Evolutionary conservation across 192 early-diverging fungal genomes (phyloP).

Genomic region (Endogone sp.): DNA sequence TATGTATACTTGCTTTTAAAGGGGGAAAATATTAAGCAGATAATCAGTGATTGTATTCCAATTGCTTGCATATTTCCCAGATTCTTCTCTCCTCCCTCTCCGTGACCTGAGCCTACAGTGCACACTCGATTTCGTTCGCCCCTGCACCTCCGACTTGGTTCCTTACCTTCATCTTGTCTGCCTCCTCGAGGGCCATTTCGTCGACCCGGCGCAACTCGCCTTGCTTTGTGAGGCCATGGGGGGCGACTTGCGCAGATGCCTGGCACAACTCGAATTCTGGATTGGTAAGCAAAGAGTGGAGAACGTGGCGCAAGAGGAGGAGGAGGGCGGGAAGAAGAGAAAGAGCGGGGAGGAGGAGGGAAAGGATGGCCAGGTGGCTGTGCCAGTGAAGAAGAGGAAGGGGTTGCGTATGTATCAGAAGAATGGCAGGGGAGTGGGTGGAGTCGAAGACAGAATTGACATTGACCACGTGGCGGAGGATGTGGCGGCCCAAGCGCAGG

Average conservation of each 20-base stretch:
- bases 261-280: not conserved
- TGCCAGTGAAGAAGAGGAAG: not conserved
- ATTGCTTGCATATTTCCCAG: too few relatives aligned
- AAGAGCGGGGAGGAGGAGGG: not conserved
- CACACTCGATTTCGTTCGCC: not conserved
- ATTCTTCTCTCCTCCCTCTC: not conserved
- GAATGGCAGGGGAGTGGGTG: not conserved
- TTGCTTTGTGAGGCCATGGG: not conserved
- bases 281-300: not conserved
- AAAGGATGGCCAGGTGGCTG: not conserved
- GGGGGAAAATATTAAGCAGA: too few relatives aligned
- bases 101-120: not conserved
- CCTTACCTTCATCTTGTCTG: not conserved
- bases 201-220: not conserved
- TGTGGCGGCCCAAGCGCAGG: not conserved
- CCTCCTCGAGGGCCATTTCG: not conserved
- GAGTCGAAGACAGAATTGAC: not conserved
- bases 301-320: not conserved
- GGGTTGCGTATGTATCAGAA: not conserved
- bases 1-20: constrained; percentile 22
- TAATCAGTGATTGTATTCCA: too few relatives aligned
- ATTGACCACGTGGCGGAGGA: not conserved
- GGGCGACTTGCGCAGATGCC: not conserved
- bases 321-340: not conserved
- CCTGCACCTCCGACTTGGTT: not conserved